Conservation (phyloP, 2,329 filamentous ascomycete genomes). For the Lasiodiplodia sp. region DNA sequence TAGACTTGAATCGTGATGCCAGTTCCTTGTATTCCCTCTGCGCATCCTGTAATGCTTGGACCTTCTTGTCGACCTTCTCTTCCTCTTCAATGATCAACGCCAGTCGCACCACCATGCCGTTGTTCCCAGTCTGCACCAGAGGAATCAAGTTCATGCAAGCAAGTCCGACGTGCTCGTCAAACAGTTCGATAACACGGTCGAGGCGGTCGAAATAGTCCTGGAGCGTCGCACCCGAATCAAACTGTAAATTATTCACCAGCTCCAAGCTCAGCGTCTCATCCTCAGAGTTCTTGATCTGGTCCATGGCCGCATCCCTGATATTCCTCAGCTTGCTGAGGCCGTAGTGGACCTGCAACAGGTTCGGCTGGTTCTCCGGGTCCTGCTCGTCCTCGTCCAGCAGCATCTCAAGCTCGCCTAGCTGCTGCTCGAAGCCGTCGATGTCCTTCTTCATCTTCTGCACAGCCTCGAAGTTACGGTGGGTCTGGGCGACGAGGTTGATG, state of each 20-base stretch:
- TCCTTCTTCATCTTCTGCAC: slow-evolving; percentile 93
- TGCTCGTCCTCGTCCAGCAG: slow-evolving; percentile 84
- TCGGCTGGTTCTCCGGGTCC: slow-evolving; percentile 89
- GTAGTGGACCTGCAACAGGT: slow-evolving; percentile 88
- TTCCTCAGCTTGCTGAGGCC: slow-evolving; percentile 90
- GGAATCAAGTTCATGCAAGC: slow-evolving; percentile 90
- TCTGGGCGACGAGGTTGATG: slow-evolving; percentile 90
- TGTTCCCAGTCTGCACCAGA: slow-evolving; percentile 84
- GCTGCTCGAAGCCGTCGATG: slow-evolving; percentile 83
- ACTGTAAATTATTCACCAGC: slow-evolving; percentile 75
- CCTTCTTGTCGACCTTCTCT: slow-evolving; percentile 93
- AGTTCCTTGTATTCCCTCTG: slow-evolving; percentile 96
- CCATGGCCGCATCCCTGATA: slow-evolving; percentile 94
- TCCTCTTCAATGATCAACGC: slow-evolving; percentile 94
- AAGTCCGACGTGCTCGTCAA: slow-evolving; percentile 91
- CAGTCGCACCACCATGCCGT: slow-evolving; percentile 86
- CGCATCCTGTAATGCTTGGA: slow-evolving; percentile 89
- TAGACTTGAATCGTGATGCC: slow-evolving; percentile 90
- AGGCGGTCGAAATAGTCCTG: slow-evolving; percentile 88
- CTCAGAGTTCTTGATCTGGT: slow-evolving; percentile 82
- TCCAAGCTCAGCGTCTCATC: slow-evolving; percentile 84
- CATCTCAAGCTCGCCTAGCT: slow-evolving; percentile 76
- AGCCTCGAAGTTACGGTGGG: slow-evolving; percentile 94
- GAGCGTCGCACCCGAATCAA: slow-evolving; percentile 76
- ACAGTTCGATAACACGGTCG: slow-evolving; percentile 89